Evolutionary conservation across 75 land plant species (phyloP).

Genomic region (Azolla pinnata): DNA sequence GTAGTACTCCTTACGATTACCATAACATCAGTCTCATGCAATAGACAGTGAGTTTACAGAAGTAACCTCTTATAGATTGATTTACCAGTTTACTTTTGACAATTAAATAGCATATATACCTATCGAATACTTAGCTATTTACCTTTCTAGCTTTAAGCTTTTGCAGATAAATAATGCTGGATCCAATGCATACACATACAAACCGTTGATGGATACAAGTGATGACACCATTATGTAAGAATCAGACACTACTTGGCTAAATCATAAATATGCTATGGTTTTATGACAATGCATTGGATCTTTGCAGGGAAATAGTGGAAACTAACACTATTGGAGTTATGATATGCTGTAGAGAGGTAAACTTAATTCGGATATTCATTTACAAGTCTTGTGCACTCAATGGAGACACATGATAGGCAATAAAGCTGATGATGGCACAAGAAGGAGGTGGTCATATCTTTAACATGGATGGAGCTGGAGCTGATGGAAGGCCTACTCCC

Average conservation of each 20-base stretch:
- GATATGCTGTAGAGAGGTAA: slow-evolving; percentile 98
- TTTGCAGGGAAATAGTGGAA: slow-evolving; percentile 79
- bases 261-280: background rate
- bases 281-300: background rate
- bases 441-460: slow-evolving; percentile 91
- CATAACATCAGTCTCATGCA: too few relatives aligned
- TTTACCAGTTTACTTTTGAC: too few relatives aligned
- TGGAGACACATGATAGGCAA: slow-evolving; percentile 43
- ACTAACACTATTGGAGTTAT: slow-evolving; percentile 94
- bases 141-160: slow-evolving; percentile 5
- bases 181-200: slow-evolving; percentile 93
- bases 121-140: too few relatives aligned
- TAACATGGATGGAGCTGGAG: slow-evolving; percentile 99
- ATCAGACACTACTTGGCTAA: background rate
- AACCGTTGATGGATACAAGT: slow-evolving; percentile 71
- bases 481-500: slow-evolving; percentile 97
- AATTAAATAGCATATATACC: too few relatives aligned
- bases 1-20: too few relatives aligned
- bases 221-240: slow-evolving; percentile 94
- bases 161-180: slow-evolving; percentile 97
- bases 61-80: too few relatives aligned
- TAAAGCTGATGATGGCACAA: slow-evolving; percentile 74
- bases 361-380: background rate
- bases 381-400: background rate
- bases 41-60: too few relatives aligned